phyloP scores from a whole-genome alignment of 116 monocot species.

The Cymodocea nodosa region DNA sequence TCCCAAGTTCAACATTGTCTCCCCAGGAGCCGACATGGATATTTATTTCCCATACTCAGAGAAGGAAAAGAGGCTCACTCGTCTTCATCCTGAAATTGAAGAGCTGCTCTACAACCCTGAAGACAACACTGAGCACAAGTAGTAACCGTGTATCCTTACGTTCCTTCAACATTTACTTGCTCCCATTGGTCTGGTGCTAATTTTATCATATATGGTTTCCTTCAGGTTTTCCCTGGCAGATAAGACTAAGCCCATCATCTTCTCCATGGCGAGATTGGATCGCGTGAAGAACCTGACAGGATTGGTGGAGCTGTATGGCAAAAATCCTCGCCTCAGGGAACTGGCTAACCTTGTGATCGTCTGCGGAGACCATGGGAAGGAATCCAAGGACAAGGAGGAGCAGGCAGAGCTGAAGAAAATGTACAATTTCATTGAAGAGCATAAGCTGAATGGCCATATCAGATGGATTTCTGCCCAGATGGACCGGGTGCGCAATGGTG shows the following conservation, averaged over 20 bases:
- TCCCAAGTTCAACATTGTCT: constrained; percentile 92
- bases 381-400: constrained; percentile 74
- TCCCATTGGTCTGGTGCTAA: not conserved
- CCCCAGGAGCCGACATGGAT: constrained; percentile 78
- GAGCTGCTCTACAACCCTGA: constrained; percentile 61
- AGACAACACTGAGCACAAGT: constrained; percentile 72
- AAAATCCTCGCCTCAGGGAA: constrained; percentile 44
- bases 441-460: constrained; percentile 67
- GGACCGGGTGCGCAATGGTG: constrained; percentile 74
- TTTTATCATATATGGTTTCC: not conserved
- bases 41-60: constrained; percentile 74
- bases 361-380: constrained; percentile 79
- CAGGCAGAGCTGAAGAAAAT: constrained; percentile 80
- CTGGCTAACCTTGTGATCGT: constrained; percentile 80
- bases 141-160: constrained; percentile 17
- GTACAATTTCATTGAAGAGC: constrained; percentile 53
- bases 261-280: constrained; percentile 86
- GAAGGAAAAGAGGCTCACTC: constrained; percentile 41
- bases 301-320: constrained; percentile 66
- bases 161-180: not conserved
- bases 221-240: constrained; percentile 51
- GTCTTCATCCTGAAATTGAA: constrained; percentile 69
- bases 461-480: constrained; percentile 93
- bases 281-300: constrained; percentile 87
- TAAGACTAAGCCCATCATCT: constrained; percentile 76